phyloP scores from a whole-genome alignment of 2,329 filamentous ascomycete species.

The Claviceps spartinae region DNA sequence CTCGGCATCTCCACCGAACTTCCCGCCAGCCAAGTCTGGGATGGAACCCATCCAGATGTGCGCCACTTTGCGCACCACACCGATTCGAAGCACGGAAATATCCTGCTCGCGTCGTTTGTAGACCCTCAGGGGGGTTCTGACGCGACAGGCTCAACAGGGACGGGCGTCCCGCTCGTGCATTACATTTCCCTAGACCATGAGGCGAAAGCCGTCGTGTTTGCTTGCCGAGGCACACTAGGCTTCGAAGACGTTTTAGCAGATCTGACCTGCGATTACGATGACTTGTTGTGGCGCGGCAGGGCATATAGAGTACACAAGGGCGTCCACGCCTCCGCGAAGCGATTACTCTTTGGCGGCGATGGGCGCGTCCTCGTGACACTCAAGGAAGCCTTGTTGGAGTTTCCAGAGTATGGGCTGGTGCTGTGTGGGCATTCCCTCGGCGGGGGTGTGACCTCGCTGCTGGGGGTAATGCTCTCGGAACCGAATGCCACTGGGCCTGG shows the following conservation, averaged over 20 bases:
- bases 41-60: conserved; percentile 44
- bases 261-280: conserved; percentile 61
- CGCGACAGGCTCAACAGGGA: conserved; percentile 48
- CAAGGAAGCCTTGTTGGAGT: conserved; percentile 50
- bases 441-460: conserved; percentile 54
- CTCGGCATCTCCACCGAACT: conserved; percentile 45
- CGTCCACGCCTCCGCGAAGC: conserved; percentile 56
- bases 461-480: conserved; percentile 58
- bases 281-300: conserved; percentile 48
- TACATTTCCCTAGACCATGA: conserved; percentile 61
- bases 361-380: conserved; percentile 54
- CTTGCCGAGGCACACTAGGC: conserved; percentile 56
- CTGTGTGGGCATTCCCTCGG: conserved; percentile 58
- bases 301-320: conserved; percentile 61
- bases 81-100: conserved; percentile 40
- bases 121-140: conserved; percentile 56
- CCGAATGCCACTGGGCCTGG: conserved; percentile 40
- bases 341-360: conserved; percentile 53
- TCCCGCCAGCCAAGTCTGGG: conserved; percentile 26
- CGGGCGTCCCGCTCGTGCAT: conserved; percentile 57
- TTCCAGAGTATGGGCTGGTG: conserved; percentile 55
- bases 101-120: conserved; percentile 56
- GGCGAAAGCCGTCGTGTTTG: conserved; percentile 58
- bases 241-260: conserved; percentile 64
- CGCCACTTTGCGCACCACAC: conserved; percentile 52